Base-by-base conservation (phyloP, 2,329 filamentous ascomycete species). In the Dothidotthia symphoricarpi region DNA sequence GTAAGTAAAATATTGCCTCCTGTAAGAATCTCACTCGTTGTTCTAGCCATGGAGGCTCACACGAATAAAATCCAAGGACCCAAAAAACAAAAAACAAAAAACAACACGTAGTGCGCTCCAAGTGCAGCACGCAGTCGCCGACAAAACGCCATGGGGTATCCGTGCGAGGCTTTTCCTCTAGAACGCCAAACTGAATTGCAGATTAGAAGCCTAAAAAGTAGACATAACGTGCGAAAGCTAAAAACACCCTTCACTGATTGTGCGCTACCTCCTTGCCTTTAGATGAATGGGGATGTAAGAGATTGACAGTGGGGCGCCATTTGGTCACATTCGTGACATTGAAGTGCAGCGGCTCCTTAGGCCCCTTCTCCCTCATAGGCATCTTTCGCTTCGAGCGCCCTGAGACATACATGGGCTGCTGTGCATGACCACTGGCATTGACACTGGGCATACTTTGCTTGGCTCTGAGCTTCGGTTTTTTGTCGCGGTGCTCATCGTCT, bases 371-470 rank as follows among this genome's bases (percentile, higher is more conserved):
- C 15, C 59, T 52, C 3, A 64, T 55, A 6, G 64, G 60, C 58
- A 69, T 67, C 57, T 69, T 69, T 24, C 67, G 53, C 51, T 69
- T 69, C 9, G 65, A 66, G 14, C 67, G 62, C 17, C 67, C 66
- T 16, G 67, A 69, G 28, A 67, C 55, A 34, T 69, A 69, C 28
- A 68, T 60, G 11, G 61, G 57, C 28, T 59, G 51, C 19, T 52
- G 47, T n/a, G 51, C 42, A 27, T 52, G 50, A 15, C 51, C 49
- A 16, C 46, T 47, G 28, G 51, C 44, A 36, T 55, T 50, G 30
- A 64, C 53, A 14, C 52, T 52, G 16, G 61, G 57, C 51, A 64
- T 55, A 31, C 63, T 66, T 26, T 61, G 55, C 45, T 67, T 68
- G 4, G 57, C 50, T 13, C 64, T 54, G 16, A 66, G 57, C 51